A percentile compares a stretch with the other conserved stretches of the same genome.
phyloP scores from a whole-genome alignment of 1,284 basidiomycete genomes.

The Ceratobasidium sp. region DNA sequence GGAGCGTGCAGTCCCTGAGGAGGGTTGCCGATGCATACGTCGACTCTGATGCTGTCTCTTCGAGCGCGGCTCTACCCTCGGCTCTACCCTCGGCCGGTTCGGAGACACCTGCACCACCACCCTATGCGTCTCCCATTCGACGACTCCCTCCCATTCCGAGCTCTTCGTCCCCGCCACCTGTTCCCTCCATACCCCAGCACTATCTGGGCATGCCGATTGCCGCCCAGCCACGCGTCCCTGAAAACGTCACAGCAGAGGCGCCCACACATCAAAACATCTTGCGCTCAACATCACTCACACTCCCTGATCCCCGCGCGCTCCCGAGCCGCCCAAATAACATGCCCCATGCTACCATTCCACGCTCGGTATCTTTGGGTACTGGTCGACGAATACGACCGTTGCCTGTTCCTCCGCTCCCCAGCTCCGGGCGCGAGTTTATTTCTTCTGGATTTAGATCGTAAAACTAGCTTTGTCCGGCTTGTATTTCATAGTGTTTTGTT shows the following conservation, averaged over 20 bases:
- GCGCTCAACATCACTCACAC: background rate
- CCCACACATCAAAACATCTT: background rate
- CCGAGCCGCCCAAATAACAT: slow-evolving; percentile 19
- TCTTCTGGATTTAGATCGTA: background rate
- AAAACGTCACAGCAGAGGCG: background rate
- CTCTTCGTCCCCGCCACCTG: background rate
- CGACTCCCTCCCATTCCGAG: slow-evolving; percentile 21
- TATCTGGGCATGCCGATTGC: background rate
- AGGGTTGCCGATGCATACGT: background rate
- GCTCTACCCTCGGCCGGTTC: background rate
- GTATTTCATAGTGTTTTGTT: background rate
- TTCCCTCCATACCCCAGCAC: slow-evolving; percentile 10
- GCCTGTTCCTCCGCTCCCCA: slow-evolving; percentile 6
- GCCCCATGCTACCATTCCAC: slow-evolving; percentile 1
- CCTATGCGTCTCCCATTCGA: background rate
- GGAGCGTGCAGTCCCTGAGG: slow-evolving; percentile 28
- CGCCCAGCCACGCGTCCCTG: background rate
- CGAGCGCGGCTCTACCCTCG: background rate
- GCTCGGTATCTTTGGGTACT: background rate
- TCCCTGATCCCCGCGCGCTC: slow-evolving; percentile 3
- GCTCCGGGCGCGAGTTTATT: background rate
- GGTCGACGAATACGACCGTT: background rate
- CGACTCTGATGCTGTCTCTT: background rate
- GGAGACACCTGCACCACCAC: background rate
- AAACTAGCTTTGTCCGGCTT: background rate